These are phyloP conservation scores for Oligophagozyma castellii DNA, from an alignment of 1,139 yeast genomes.

Conservation along the genomic window DNA sequence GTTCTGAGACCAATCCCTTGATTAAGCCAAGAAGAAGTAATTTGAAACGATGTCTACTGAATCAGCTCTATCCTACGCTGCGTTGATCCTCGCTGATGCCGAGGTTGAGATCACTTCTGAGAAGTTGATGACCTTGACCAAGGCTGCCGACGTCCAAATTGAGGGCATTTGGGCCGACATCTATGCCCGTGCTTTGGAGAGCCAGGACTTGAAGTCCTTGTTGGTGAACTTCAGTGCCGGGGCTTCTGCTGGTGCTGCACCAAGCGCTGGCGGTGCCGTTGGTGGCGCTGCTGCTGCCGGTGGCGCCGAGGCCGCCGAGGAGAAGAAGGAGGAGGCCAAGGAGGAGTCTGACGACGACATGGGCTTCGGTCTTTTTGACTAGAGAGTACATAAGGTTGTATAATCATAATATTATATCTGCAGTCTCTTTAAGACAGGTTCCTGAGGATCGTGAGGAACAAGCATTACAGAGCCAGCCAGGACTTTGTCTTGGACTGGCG, in stretches of 20 bases:
- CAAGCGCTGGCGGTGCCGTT: slow-evolving; percentile 43
- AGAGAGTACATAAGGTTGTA: no score
- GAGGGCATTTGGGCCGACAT: slow-evolving; percentile 72
- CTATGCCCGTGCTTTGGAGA: slow-evolving; percentile 69
- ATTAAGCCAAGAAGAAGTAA: slow-evolving; percentile 14
- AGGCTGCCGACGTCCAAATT: slow-evolving; percentile 56
- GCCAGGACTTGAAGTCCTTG: slow-evolving; percentile 63
- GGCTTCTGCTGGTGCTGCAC: slow-evolving; percentile 52
- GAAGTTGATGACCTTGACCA: slow-evolving; percentile 56
- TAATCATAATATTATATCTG: no score
- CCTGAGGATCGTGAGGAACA: no score
- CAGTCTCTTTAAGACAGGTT: no score
- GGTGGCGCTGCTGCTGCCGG: slow-evolving; percentile 45
- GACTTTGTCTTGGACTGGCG: no score
- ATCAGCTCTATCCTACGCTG: slow-evolving; percentile 79
- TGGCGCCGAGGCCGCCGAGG: slow-evolving; percentile 41
- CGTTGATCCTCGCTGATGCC: slow-evolving; percentile 76
- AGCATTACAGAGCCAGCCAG: no score
- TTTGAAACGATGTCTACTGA: slow-evolving; percentile 52
- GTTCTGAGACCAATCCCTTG: no score
- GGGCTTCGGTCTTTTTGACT: slow-evolving; percentile 83
- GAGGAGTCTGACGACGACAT: slow-evolving; percentile 60
- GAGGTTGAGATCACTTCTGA: slow-evolving; percentile 68
- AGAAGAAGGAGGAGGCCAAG: slow-evolving; percentile 46
- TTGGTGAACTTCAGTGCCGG: slow-evolving; percentile 68